Base-by-base conservation (phyloP, 257 asterid genomes). In the Penstemon barbatus region DNA sequence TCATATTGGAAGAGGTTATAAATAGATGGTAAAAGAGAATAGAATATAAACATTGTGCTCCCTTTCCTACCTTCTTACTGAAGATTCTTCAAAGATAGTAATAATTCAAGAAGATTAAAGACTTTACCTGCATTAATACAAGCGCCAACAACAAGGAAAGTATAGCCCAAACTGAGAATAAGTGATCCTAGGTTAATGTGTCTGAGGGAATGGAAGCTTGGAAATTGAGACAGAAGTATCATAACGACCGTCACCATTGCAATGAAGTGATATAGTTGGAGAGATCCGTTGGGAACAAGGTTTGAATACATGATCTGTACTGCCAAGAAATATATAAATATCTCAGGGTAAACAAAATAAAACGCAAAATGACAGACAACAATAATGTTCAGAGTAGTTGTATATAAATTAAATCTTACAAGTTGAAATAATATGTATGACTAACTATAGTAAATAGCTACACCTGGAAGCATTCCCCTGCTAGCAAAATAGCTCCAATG, bases 391-490 rank as follows among this genome's bases (percentile, higher is more conserved):
- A 7, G 0, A 25, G 33, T 25, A 1, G 11, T 10, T 49, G 52
- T 9, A 5, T 6, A 12, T 46, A 19, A 13, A 11, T 3, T 46
- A 19, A 13, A 11, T 5, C 3, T 45, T 5, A 5, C 46, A 48
- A 36, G 10, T 33, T 25, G 48, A 48, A 68, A 68, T 6, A 15
- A 8, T 12, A 25, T 25, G 6, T 8, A 46, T 9, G 10, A 12
- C 51, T 46, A 46, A 7, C 12, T 8, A 7, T 8, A 43, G 61
- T 53, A 61, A 46, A 25, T 38, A 42, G 80, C 71, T 69, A 61
- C 85, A 93, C 99, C 97, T 90, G 94, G 57, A 93, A 82, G 85
- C 97, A 90, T 82, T 93, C 82, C 57, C 97, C 97, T 3, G 96
- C 95, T 37, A 93, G 95, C 71, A 88, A 74, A 73, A 89, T 78